A percentile compares a stretch with the other conserved stretches of the same genome.
These are phyloP conservation scores for Lactarius evosmus DNA, from an alignment of 768 basidiomycete genomes.

Conservation along the genomic window DNA sequence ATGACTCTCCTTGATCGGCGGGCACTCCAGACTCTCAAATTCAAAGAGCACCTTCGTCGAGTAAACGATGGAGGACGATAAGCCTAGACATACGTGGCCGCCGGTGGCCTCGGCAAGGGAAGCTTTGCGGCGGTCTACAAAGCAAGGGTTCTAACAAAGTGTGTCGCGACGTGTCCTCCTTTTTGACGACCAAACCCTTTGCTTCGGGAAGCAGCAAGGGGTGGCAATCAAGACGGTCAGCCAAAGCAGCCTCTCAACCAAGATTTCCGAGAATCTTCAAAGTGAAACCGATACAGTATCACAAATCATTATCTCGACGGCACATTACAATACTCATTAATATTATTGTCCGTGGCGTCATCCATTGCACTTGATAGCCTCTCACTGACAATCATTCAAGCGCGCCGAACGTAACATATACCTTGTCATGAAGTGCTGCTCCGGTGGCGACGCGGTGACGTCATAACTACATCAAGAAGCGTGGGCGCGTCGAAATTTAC, in stretches of 20 bases:
- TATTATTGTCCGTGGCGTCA: constrained; percentile 64
- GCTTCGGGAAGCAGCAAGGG: constrained; percentile 60
- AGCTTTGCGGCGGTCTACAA: constrained; percentile 97
- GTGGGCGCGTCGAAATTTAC: constrained; percentile 85
- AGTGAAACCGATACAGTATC: constrained; percentile 96
- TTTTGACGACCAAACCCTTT: constrained; percentile 3
- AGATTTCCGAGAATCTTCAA: constrained; percentile 96
- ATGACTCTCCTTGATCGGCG: constrained; percentile 2
- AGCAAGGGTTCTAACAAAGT: constrained; percentile 90
- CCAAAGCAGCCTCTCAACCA: constrained; percentile 80
- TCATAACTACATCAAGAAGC: constrained; percentile 95
- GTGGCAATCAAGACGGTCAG: constrained; percentile 96
- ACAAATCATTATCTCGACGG: constrained; percentile 88
- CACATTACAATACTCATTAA: constrained; percentile 93
- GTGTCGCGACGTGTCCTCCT: constrained; percentile 31
- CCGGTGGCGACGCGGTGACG: constrained; percentile 94
- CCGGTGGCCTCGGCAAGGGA: constrained; percentile 77
- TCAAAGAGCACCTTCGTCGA: constrained; percentile 14
- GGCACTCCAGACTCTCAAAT: constrained; percentile 8
- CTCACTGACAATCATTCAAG: constrained; percentile 31
- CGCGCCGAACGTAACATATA: constrained; percentile 79
- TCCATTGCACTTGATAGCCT: not conserved
- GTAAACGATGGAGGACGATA: constrained; percentile 54
- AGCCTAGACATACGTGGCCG: constrained; percentile 72
- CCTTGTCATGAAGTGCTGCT: constrained; percentile 96